phyloP scores from a whole-genome alignment of 148 eudicot species.

The Vaccinium corymbosum region DNA sequence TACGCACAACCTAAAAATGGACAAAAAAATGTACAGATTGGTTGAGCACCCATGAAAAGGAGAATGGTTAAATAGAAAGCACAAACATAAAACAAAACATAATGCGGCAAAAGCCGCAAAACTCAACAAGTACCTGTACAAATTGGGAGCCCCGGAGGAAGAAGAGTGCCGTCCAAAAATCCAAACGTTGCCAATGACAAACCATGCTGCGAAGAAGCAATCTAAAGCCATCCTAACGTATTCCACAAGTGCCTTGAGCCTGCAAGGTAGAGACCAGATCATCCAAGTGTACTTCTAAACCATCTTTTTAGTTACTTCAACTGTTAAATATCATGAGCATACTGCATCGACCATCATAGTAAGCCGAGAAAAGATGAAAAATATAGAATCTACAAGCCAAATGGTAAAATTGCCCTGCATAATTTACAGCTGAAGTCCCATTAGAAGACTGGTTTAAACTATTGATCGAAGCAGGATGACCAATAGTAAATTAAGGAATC shows the following conservation, averaged over 20 bases:
- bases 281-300: not conserved
- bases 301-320: too few species aligned
- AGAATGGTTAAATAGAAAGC: not conserved
- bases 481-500: too few species aligned
- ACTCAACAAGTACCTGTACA: slow-evolving; percentile 61
- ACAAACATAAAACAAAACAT: too few species aligned
- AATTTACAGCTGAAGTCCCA: too few species aligned
- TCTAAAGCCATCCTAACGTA: slow-evolving; percentile 87
- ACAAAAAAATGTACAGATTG: slow-evolving; percentile 13
- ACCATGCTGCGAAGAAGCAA: slow-evolving; percentile 98
- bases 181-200: slow-evolving; percentile 97
- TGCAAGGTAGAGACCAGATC: slow-evolving; percentile 31
- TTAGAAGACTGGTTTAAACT: too few species aligned
- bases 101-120: not conserved
- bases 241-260: slow-evolving; percentile 67
- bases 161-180: slow-evolving; percentile 95
- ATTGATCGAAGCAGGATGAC: too few species aligned
- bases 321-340: too few species aligned
- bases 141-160: slow-evolving; percentile 75
- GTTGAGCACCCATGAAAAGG: slow-evolving; percentile 6
- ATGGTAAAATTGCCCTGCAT: too few species aligned
- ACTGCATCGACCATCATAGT: too few species aligned
- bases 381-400: too few species aligned
- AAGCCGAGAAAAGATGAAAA: too few species aligned
- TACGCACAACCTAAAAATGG: slow-evolving; percentile 64